Evolutionary conservation across 352 stramenopile species (phyloP), one percentile per base, ranked within the genome.

Genomic region (Phytophthora crassamura): DNA sequence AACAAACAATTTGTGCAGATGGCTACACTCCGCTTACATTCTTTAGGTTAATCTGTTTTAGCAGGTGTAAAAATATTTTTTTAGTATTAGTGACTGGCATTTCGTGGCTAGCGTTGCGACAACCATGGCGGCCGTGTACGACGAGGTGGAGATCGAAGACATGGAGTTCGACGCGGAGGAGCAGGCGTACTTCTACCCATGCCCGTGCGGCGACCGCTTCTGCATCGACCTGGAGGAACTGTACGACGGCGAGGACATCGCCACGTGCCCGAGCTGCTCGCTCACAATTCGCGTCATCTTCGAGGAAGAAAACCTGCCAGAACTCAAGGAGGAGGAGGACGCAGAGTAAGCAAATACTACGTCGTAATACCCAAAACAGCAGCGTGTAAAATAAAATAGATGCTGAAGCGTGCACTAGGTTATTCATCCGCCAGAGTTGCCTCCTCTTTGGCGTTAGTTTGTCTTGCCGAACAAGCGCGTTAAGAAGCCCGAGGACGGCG

Each of bases 91-190:
- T 41, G 20, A 36, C 35, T 69, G 35, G 14, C 35, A 49, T 59
- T 64, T 67, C 38, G 64, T 71, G 49, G 55, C 41, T 59, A 39
- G 22, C 12, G 50, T 2, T 48, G 41, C 22, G n/a, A 43, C 32
- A 22, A 53, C 39, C 18, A 95, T 96, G 86, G 89, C 87, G 35
- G 82, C 69, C 3, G 69, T 99, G 54, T 99, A 99, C 78, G 97
- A 99, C 81, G 97, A 99, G 78, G 93, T 99, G 34, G 94, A 98
- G 85, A 97, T 99, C 67, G 94, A 98, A 77, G 97, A 99, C 74
- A 99, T 99, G 93, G 89, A 94, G 51, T 99, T 95, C 79, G 86
- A 99, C 67, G 85, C 82, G n/a, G 80, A 93, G 6, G 93, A 96
- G 57, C 82, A 97, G 64, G 85, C 93, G 48, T 99, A 98, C 72